phyloP scores from a whole-genome alignment of 2,329 filamentous ascomycete species.

The Cladosporium sp. region DNA sequence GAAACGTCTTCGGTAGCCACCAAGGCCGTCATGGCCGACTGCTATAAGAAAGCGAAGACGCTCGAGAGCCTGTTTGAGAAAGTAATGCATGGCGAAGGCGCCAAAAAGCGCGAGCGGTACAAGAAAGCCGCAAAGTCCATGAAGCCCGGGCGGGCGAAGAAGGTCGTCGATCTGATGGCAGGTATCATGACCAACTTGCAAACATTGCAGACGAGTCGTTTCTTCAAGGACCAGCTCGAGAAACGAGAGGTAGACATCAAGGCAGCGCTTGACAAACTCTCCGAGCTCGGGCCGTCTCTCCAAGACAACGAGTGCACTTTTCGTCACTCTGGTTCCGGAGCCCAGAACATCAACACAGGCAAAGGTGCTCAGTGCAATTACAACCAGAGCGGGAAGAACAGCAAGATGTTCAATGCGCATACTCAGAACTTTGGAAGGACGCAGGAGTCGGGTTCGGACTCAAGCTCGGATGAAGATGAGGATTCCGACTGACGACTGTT shows the following conservation, averaged over 20 bases:
- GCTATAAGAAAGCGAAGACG: background rate
- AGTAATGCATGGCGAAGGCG: background rate
- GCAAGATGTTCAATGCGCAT: background rate
- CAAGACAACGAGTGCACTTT: no score
- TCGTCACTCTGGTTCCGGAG: no score
- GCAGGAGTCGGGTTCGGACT: no score
- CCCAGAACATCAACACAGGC: no score
- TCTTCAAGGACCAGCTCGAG: background rate
- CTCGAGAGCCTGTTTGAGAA: background rate
- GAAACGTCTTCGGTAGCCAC: background rate
- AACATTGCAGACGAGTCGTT: background rate
- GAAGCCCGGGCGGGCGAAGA: background rate
- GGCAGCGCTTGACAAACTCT: background rate
- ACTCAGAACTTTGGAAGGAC: no score
- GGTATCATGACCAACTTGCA: background rate
- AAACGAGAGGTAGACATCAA: background rate
- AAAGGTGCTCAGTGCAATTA: no score
- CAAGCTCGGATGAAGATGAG: no score
- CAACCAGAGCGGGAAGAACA: no score
- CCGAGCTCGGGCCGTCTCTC: background rate
- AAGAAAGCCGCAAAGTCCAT: background rate
- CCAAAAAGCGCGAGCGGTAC: background rate
- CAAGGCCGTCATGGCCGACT: background rate
- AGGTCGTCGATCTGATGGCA: background rate
- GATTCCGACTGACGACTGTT: no score